Conservation (phyloP, 1,139 yeast species). For the Diutina scorzettiae region DNA sequence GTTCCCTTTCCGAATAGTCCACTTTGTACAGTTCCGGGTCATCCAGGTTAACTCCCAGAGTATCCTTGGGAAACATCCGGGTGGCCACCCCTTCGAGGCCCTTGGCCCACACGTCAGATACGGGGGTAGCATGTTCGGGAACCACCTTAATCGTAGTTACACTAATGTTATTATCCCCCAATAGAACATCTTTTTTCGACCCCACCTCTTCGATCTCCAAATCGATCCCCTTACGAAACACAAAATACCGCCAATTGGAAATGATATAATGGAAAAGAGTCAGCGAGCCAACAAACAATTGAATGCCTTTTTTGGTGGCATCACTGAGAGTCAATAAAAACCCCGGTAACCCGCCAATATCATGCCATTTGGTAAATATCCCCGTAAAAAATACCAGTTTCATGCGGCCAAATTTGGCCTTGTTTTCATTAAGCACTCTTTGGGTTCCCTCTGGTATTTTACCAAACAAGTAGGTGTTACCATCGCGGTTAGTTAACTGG, state of each 20-base stretch:
- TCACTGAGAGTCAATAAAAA: constrained; percentile 76
- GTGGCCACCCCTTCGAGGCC: constrained; percentile 22
- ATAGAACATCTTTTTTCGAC: constrained; percentile 17
- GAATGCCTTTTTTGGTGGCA: constrained; percentile 46
- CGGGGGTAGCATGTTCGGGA: constrained; percentile 6
- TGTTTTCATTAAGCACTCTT: constrained; percentile 47
- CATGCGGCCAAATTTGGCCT: constrained; percentile 42
- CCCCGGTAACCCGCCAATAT: constrained; percentile 86
- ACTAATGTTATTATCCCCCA: constrained; percentile 39
- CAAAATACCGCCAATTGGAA: constrained; percentile 79
- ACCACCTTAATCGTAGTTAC: constrained; percentile 39
- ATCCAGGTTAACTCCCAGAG: constrained; percentile 21
- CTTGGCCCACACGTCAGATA: not conserved
- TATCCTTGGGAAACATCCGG: constrained; percentile 40
- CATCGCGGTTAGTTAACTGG: constrained; percentile 30
- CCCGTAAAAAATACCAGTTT: constrained; percentile 71
- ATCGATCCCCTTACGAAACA: constrained; percentile 68
- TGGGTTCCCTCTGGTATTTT: constrained; percentile 81
- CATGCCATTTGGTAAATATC: constrained; percentile 47
- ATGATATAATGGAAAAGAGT: constrained; percentile 40
- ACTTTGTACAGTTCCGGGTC: constrained; percentile 29
- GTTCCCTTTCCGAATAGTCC: constrained; percentile 28
- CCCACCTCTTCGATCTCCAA: constrained; percentile 30
- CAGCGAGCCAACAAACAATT: constrained; percentile 25
- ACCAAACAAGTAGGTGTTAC: constrained; percentile 65